phyloP scores from a whole-genome alignment of 2,329 filamentous ascomycete genomes.

The Cladosporium sphaerospermum region DNA sequence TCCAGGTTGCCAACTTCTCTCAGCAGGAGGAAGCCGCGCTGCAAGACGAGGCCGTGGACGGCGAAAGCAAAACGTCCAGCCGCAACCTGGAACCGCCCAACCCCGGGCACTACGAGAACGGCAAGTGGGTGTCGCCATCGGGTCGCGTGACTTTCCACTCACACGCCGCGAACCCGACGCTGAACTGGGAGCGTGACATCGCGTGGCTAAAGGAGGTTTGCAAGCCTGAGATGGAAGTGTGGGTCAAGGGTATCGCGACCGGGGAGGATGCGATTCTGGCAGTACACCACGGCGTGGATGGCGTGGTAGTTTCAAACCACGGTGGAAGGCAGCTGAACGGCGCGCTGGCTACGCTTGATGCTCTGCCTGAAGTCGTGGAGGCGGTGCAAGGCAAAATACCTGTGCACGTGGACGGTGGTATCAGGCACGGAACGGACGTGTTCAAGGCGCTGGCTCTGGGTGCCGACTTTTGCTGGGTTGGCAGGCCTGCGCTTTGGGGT shows the following conservation, averaged over 20 bases:
- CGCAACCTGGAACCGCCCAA: not conserved
- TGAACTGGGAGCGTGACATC: conserved; percentile 45
- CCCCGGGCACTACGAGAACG: conserved; percentile 10
- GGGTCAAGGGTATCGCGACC: conserved; percentile 38
- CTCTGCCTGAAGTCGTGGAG: conserved; percentile 29
- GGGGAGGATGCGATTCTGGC: conserved; percentile 38
- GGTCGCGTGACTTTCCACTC: conserved; percentile 36
- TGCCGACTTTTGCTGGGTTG: conserved; percentile 39
- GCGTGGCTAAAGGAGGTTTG: conserved; percentile 41
- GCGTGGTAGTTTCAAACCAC: conserved; percentile 50
- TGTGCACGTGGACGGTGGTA: conserved; percentile 55
- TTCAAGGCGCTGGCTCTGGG: conserved; percentile 50
- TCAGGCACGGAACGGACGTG: conserved; percentile 48
- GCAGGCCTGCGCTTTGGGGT: conserved; percentile 44
- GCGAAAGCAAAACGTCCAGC: conserved; percentile 3
- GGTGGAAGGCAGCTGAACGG: conserved; percentile 54
- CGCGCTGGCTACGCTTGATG: conserved; percentile 48
- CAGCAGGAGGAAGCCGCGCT: conserved; percentile 19
- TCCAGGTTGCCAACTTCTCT: conserved; percentile 32
- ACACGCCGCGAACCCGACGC: conserved; percentile 35
- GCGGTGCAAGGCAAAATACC: conserved; percentile 38
- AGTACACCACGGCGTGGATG: conserved; percentile 36
- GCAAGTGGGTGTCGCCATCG: conserved; percentile 26
- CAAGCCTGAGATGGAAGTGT: conserved; percentile 44
- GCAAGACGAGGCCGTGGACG: conserved; percentile 14